Evolutionary conservation across 73 alveolate genomes (phyloP), one percentile per base, ranked within the genome.

Genomic region (Paramecium caudatum): DNA sequence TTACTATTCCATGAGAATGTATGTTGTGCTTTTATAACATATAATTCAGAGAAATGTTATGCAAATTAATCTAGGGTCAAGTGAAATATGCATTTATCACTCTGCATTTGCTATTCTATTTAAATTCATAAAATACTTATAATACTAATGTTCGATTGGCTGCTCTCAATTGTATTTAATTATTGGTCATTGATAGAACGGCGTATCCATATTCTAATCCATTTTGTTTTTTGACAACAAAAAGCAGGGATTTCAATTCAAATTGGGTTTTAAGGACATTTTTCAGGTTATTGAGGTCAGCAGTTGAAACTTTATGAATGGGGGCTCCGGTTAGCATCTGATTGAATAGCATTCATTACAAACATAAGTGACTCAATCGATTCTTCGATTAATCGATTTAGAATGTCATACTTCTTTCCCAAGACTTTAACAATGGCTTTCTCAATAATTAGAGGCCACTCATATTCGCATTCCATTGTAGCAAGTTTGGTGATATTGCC

Each of bases 161-260:
- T 0, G 80, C 80, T 55, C 80, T 55, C 80, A 55, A 27, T 25
- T 55, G 37, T 10, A 55, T 55, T 25, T 27, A 55, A 10, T 55
- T 43, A 27, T 55, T 55, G 30, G 30, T 43, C 3, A 55, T 55
- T 55, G 46, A 19, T 55, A 27, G 3, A 55, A 55, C 30, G 10
- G 30, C 80, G 30, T 55, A 55, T 27, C 80, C 80, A 55, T 43
- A 55, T 27, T 55, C 80, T 23, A 55, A 55, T 27, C 80, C 80
- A 10, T 55, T 55, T 15, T 55, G n/a, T 10, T 55, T 55, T 55
- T 55, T 13, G 12, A 55, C 80, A 9, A 43, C 80, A 55, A 55
- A 55, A 16, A 55, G 30, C 45, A 55, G 30, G 12, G 80, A 55
- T 10, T 55, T 37, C 8, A 0, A 23, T 55, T 55, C 23, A 37